Evolutionary conservation across 2,329 filamentous ascomycete genomes (phyloP).

Genomic region (Teratosphaeriaceae sp.): DNA sequence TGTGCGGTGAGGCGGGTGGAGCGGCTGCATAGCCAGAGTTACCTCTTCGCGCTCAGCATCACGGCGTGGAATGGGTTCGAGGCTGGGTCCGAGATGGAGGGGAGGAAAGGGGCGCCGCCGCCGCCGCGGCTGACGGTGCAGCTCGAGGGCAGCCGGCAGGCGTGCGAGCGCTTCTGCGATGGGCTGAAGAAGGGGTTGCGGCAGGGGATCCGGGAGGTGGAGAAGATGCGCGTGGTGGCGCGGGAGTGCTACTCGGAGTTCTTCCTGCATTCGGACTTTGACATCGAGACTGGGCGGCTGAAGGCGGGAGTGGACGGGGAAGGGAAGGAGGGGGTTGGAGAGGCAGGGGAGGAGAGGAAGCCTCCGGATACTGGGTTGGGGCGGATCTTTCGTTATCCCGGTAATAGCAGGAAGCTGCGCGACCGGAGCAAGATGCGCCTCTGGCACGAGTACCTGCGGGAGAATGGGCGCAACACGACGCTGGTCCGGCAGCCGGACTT

Average conservation of each 20-base stretch:
- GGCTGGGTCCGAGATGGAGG: conserved; percentile 50
- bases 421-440: conserved; percentile 96
- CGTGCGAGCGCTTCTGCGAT: conserved; percentile 94
- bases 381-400: conserved; percentile 88
- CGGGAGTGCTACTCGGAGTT: conserved; percentile 89
- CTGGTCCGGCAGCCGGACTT: conserved; percentile 94
- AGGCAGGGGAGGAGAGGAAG: conserved; percentile 8
- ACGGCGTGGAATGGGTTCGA: conserved; percentile 80
- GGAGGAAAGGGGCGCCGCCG: conserved; percentile 42
- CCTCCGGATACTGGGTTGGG: conserved; percentile 91
- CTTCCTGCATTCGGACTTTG: conserved; percentile 33
- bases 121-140: conserved; percentile 90
- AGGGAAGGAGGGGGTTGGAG: not conserved
- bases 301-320: not conserved
- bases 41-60: conserved; percentile 85
- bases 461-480: conserved; percentile 90
- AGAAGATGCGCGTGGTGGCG: conserved; percentile 73
- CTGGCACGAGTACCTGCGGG: conserved; percentile 89
- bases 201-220: conserved; percentile 80
- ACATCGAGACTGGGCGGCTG: conserved; percentile 8
- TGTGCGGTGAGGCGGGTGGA: conserved; percentile 90
- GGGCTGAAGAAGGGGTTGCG: conserved; percentile 85
- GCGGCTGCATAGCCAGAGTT: conserved; percentile 84
- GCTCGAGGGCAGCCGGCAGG: conserved; percentile 78
- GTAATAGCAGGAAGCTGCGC: conserved; percentile 86